Evolutionary conservation across 2,329 filamentous ascomycete species (phyloP).

Genomic region (Teratosphaeria viscida): DNA sequence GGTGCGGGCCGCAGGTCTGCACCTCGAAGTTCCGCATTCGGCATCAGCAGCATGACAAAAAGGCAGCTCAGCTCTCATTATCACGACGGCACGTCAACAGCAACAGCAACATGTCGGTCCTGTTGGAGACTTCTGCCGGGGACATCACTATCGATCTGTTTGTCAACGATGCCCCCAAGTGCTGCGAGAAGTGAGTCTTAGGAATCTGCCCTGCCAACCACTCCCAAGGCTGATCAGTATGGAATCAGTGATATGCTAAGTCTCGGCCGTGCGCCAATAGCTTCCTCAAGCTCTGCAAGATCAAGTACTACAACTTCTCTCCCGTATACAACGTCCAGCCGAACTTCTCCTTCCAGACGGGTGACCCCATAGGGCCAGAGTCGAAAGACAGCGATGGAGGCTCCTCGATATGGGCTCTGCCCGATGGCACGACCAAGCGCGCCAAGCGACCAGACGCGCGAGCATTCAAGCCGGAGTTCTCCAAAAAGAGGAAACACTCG

Average conservation of each 20-base stretch:
- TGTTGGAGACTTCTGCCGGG: slow-evolving; percentile 84
- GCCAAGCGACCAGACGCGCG: slow-evolving; percentile 41
- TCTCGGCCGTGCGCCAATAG: slow-evolving; percentile 42
- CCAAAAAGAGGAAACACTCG: slow-evolving; percentile 76
- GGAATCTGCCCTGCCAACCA: neutral
- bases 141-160: slow-evolving; percentile 93
- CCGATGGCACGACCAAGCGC: slow-evolving; percentile 55
- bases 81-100: neutral
- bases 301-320: slow-evolving; percentile 98
- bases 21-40: neutral
- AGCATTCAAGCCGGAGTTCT: slow-evolving; percentile 67
- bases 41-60: neutral
- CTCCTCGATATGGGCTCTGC: slow-evolving; percentile 79
- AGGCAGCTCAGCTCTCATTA: neutral
- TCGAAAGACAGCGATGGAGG: slow-evolving; percentile 83
- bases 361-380: slow-evolving; percentile 82
- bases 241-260: slow-evolving; percentile 46
- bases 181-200: slow-evolving; percentile 86
- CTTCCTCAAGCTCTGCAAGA: slow-evolving; percentile 96
- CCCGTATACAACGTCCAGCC: slow-evolving; percentile 88
- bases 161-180: slow-evolving; percentile 76
- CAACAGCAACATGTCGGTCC: slow-evolving; percentile 62
- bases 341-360: slow-evolving; percentile 91
- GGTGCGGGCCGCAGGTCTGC: neutral
- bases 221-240: slow-evolving; percentile 42